Percentiles rank a stretch among this genome's conserved stretches.
Evolutionary conservation across 805 yeast genomes (phyloP).

Genomic region (Sugiyamaella marilandica): DNA sequence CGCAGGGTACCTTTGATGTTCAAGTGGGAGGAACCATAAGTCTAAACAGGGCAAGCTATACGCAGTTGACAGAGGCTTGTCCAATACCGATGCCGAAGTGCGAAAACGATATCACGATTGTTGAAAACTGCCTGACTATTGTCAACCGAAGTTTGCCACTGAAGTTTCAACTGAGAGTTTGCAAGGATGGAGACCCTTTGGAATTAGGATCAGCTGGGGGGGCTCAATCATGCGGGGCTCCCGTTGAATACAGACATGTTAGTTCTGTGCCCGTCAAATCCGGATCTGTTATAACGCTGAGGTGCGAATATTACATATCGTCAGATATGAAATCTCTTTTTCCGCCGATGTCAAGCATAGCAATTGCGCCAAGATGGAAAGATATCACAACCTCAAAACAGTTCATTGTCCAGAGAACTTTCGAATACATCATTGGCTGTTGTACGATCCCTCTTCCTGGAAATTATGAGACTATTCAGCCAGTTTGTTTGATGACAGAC

Average conservation of each 20-base stretch:
- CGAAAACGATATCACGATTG: background rate
- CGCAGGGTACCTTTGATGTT: background rate
- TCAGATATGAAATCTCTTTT: background rate
- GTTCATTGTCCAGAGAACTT: conserved; percentile 5
- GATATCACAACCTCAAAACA: background rate
- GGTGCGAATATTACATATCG: background rate
- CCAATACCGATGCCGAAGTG: conserved; percentile 1
- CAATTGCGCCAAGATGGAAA: background rate
- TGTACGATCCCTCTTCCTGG: background rate
- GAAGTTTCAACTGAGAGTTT: background rate
- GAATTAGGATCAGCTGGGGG: background rate
- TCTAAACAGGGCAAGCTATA: conserved; percentile 6
- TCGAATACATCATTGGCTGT: conserved; percentile 5
- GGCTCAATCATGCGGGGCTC: background rate
- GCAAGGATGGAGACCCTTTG: background rate
- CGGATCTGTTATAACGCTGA: background rate
- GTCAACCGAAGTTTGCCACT: background rate
- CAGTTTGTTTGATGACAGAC: conserved; percentile 4
- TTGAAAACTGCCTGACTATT: background rate
- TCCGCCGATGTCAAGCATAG: background rate
- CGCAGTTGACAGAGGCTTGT: conserved; percentile 1
- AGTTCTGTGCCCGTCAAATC: background rate
- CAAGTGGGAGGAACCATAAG: conserved; percentile 4
- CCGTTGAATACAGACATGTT: background rate
- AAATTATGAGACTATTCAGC: background rate